Evolutionary conservation across 2,329 filamentous ascomycete genomes (phyloP), one percentile per base, ranked within the genome.

Genomic region (Claviceps paspali): DNA sequence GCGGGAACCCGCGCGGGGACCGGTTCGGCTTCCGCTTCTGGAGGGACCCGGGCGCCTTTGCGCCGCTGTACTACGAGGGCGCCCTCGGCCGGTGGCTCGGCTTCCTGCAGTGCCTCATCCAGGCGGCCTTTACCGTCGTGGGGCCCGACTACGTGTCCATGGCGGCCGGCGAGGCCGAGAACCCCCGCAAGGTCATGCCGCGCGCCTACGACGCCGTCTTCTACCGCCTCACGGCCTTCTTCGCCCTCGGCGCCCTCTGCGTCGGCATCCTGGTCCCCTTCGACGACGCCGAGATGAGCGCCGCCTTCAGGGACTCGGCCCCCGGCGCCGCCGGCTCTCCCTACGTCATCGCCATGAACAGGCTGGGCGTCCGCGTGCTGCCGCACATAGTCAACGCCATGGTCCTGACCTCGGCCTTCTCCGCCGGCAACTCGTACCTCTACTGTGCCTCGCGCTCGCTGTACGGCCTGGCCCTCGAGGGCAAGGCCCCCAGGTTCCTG

Each of bases 191-290:
- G 14, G 70, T 79, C 15, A 73, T 91, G 55, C 82, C 82, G 0
- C 73, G 70, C 29, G 82, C 82, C 1, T 86, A 76, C 57, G 84
- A 84, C 42, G 75, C 79, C 34, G 81, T 87, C 1, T 86, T 87
- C 54, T 86, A 82, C 55, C 77, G 83, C 23, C 62, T 88, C 23
- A 79, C 79, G 0, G 61, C 71, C 2, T 87, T 88, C 55, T 87
- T 86, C 58, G 70, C 84, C 28, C 68, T 85, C 2, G 82, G 82
- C 2, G 75, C 79, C 0, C 64, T 91, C 2, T 74, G 71, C 15
- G 76, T 85, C 4, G 80, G 81, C 7, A 78, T 85, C 35, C 52
- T 83, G 17, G 73, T 87, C 27, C 70, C 82, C 2, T 78, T 79
- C 53, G 67, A 84, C 41, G 79, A 84, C 46, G 46, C 61, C 1